Percentiles rank a stretch among this genome's conserved stretches.
Conservation (phyloP, 176 grass and related monocot species). For the Triticum turgidum region DNA sequence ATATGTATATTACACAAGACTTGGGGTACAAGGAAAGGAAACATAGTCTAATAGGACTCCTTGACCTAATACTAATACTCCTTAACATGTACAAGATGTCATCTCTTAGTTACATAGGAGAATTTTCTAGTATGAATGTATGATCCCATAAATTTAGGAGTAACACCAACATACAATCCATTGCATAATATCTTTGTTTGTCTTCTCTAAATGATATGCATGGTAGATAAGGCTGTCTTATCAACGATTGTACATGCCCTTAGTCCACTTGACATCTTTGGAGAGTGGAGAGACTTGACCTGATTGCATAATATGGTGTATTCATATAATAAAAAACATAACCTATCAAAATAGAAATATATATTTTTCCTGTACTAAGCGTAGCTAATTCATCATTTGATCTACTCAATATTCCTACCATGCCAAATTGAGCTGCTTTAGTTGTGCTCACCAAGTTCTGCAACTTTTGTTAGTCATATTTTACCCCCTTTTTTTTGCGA, state of each 20-base stretch:
- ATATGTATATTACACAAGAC: no score
- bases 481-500: neutral
- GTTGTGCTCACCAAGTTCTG: neutral
- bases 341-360: neutral
- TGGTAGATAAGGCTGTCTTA: neutral
- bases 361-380: neutral
- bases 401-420: slow-evolving; percentile 4
- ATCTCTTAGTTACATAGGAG: neutral
- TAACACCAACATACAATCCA: neutral
- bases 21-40: no score
- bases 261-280: neutral
- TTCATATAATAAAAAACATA: neutral
- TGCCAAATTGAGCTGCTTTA: neutral
- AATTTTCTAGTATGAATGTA: neutral
- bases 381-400: neutral
- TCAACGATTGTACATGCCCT: neutral
- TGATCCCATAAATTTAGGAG: neutral
- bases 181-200: neutral
- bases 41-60: no score
- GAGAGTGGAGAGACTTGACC: neutral
- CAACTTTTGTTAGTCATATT: neutral
- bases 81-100: neutral
- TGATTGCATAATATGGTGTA: neutral
- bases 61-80: no score
- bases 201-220: neutral